A percentile compares a stretch with the other conserved stretches of the same genome.
Evolutionary conservation across 176 grass and related monocot species (phyloP).

Genomic region (Musa acuminata): DNA sequence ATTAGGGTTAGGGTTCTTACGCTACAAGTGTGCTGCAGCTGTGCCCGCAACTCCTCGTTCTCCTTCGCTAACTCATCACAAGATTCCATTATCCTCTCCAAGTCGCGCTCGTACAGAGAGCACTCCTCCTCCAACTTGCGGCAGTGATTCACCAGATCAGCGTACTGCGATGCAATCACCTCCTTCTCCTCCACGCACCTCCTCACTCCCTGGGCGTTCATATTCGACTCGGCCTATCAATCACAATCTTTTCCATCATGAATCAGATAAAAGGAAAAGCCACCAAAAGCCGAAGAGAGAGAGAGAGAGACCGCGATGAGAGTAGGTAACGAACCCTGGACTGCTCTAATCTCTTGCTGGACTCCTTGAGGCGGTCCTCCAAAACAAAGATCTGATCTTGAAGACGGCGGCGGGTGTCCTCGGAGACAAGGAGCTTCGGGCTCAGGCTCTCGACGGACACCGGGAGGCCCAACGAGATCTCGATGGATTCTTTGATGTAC

Average conservation of each 20-base stretch:
- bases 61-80: constrained; percentile 68
- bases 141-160: constrained; percentile 35
- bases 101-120: constrained; percentile 78
- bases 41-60: constrained; percentile 46
- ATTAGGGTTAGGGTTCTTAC: constrained; percentile 19
- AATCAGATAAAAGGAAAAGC: not conserved
- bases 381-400: constrained; percentile 74
- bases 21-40: constrained; percentile 17
- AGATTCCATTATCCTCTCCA: constrained; percentile 71
- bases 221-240: constrained; percentile 47
- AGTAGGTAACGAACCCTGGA: constrained; percentile 21
- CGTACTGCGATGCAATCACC: constrained; percentile 24
- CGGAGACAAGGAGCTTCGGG: constrained; percentile 60
- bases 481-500: too few relatives aligned
- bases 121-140: constrained; percentile 58
- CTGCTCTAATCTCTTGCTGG: constrained; percentile 36
- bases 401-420: constrained; percentile 60
- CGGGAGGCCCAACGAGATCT: constrained; percentile 63
- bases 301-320: not conserved
- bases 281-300: too few relatives aligned
- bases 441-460: constrained; percentile 52
- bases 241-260: not conserved
- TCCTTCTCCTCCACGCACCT: constrained; percentile 83
- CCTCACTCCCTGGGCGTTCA: constrained; percentile 63
- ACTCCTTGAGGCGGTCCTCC: constrained; percentile 51